phyloP scores from a whole-genome alignment of 2,329 filamentous ascomycete genomes.

The Beauveria bassiana region DNA sequence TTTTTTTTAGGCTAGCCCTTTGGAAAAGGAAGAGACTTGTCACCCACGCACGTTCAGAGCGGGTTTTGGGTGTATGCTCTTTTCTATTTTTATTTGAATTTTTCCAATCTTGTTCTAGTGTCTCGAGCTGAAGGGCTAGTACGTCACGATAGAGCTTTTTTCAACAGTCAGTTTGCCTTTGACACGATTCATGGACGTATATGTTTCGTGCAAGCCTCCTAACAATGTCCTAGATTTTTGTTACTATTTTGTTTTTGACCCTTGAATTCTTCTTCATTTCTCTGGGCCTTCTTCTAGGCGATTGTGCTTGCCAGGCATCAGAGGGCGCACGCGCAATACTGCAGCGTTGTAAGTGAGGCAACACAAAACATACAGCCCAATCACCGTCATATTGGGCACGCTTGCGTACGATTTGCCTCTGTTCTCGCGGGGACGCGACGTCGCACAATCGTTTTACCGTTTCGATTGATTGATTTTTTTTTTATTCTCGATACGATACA shows the following conservation, averaged over 20 bases:
- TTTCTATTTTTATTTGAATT: not conserved
- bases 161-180: not conserved
- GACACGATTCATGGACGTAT: too few species aligned
- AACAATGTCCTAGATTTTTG: not conserved
- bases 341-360: not conserved
- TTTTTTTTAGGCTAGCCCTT: not conserved
- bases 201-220: not conserved
- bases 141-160: not conserved
- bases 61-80: not conserved
- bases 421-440: not conserved
- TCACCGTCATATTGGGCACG: not conserved
- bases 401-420: not conserved
- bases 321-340: not conserved
- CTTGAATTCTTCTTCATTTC: not conserved
- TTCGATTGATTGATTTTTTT: not conserved
- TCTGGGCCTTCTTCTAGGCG: not conserved
- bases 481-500: not conserved
- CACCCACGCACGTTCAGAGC: slow-evolving; percentile 7
- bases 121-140: not conserved
- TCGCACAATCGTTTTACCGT: not conserved
- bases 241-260: not conserved
- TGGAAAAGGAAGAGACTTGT: not conserved
- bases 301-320: not conserved
- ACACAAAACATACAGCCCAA: not conserved
- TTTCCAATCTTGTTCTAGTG: not conserved